Evolutionary conservation across 495 filamentous ascomycete species (phyloP), one percentile per base, ranked within the genome.

Genomic region (Penicillium steckii): DNA sequence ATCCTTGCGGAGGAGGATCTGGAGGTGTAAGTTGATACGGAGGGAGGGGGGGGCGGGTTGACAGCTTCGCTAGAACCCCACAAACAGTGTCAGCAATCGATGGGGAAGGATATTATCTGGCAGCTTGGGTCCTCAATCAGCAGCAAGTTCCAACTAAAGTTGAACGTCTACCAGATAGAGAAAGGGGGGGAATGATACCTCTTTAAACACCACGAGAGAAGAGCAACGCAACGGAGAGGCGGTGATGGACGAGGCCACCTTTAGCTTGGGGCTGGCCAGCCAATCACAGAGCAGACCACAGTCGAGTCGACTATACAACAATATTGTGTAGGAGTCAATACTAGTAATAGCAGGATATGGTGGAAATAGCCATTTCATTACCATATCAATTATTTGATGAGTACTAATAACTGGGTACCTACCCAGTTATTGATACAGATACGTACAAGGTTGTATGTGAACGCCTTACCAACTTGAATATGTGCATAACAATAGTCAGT

Each of bases 181-280:
- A 24, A 9, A 27, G 29, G 8, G 3, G 22, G 33, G 26, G 18
- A 59, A 43, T 40, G 41, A 24, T 47, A 46, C 48, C 52, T 44
- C 42, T 46, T n/a, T 46, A 44, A 41, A 57, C 46, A 37, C 46
- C 45, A 50, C 40, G 43, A 44, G 53, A 44, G 55, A 42, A 51
- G 46, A 46, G 50, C 32, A n/a, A n/a, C n/a, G n/a, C n/a, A n/a
- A 50, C 49, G 12, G 52, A 54, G 61, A 59, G 61, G 55, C 60
- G 66, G 66, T 64, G 64, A 67, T 65, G 67, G 54, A 70, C n/a
- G n/a, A 62, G 67, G 71, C 72, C 69, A 69, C 71, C 71, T 72
- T 71, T 64, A 61, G 57, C 54, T 59, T 68, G 70, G 46, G 64
- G 61, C 53, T 40, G 59, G 21, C 50, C 59, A 60, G 57, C 69